These are phyloP conservation scores for Hibiscus syriacus DNA, from an alignment of 345 rosid genomes.

Conservation along the genomic window DNA sequence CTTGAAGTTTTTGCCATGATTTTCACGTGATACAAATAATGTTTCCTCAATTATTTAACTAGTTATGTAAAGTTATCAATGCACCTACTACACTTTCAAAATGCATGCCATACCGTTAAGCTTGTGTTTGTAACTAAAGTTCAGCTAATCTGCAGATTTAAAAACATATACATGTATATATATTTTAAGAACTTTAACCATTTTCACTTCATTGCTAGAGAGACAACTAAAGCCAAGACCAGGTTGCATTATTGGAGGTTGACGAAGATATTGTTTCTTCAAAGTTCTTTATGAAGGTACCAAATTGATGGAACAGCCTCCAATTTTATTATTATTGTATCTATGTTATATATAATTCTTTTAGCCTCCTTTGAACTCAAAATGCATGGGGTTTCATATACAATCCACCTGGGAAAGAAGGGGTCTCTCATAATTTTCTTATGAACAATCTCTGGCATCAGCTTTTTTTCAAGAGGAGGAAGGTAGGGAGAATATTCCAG, in stretches of 20 bases:
- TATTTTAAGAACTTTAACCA: not conserved
- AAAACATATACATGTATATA: no score
- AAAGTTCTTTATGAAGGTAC: not conserved
- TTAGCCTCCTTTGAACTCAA: conserved; percentile 1
- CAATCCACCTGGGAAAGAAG: not conserved
- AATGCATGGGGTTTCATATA: not conserved
- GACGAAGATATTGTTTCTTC: not conserved
- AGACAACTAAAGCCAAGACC: not conserved
- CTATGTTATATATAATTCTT: not conserved
- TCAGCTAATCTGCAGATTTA: not conserved
- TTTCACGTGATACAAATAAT: conserved; percentile 24
- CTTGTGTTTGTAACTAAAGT: no score
- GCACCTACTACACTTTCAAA: no score
- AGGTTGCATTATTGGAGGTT: not conserved
- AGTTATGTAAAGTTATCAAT: conserved; percentile 13
- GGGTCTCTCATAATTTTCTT: not conserved
- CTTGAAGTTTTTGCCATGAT: not conserved
- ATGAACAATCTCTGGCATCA: not conserved
- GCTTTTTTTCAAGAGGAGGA: not conserved
- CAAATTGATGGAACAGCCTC: not conserved
- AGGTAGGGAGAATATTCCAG: not conserved
- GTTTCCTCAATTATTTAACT: not conserved
- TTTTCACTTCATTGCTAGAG: not conserved
- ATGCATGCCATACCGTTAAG: no score
- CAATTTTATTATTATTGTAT: not conserved